These are phyloP conservation scores for Thuidium tamariscinum DNA, from an alignment of 225 moss, liverwort and hornwort species.

Conservation along the genomic window DNA sequence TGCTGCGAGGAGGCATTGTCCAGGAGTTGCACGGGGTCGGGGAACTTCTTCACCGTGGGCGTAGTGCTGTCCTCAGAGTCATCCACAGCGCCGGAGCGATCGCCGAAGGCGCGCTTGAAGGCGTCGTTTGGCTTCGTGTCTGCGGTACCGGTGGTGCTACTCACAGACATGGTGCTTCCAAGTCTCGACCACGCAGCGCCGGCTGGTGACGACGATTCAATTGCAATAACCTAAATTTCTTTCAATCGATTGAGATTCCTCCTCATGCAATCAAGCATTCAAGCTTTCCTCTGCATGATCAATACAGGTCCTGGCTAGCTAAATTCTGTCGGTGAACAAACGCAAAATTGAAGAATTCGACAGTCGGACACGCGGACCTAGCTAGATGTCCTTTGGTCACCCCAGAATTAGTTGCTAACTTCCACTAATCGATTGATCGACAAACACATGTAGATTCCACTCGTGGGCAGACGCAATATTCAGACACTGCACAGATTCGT, in stretches of 20 bases:
- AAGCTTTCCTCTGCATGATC: neutral
- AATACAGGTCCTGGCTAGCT: neutral
- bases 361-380: neutral
- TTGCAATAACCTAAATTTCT: neutral
- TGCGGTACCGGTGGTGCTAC: neutral
- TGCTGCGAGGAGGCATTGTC: slow-evolving; percentile 27
- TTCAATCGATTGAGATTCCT: neutral
- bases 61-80: neutral
- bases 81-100: slow-evolving; percentile 9
- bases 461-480: neutral
- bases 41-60: slow-evolving; percentile 21
- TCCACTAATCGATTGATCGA: neutral
- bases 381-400: neutral
- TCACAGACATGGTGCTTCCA: neutral
- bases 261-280: neutral
- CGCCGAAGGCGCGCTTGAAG: slow-evolving; percentile 14
- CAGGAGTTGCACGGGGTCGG: slow-evolving; percentile 51
- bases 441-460: neutral
- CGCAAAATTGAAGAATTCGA: neutral
- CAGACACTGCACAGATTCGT: neutral
- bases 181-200: neutral
- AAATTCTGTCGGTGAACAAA: neutral
- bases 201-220: neutral
- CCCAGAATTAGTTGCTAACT: neutral
- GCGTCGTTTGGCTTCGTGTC: neutral